Evolutionary conservation across 2,329 filamentous ascomycete genomes (phyloP), one percentile per base, ranked within the genome.

Genomic region (Ceratocystis colombiana): DNA sequence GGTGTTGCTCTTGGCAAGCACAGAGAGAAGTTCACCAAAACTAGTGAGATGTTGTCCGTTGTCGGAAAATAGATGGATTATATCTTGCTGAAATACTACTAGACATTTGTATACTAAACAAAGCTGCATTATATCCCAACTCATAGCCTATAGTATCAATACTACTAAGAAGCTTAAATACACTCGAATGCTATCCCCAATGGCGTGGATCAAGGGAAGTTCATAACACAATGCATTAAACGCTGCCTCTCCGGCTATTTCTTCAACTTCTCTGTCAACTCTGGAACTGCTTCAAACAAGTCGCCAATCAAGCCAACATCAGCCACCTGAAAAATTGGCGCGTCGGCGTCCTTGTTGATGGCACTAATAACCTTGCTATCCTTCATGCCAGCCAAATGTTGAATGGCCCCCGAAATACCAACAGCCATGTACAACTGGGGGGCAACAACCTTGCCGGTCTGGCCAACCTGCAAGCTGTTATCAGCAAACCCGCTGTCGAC

Each of bases 361-460:
- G 90, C 90, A 25, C 93, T 94, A 78, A 99, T 99, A 68, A 99
- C 94, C 80, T 99, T 99, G 80, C 91, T 96, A 75, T 99, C 94
- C 83, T 99, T 99, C 94, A 99, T 99, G 74, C 94, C 94, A 41
- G 94, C 94, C 77, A 99, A 77, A 80, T 99, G 94, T 79, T 99
- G 94, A 71, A 99, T 99, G 25, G 94, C 94, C 65, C 94, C 94
- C 7, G 90, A 96, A 72, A 99, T 97, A 73, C 94, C 94, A 12
- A 93, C 92, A 65, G 91, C 95, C 71, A 99, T 82, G 75, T 99
- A 99, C 68, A 99, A 80, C 76, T 99, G 88, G 68, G 94, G 94
- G 61, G 94, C 94, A 65, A 99, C 93, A 69, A 97, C 96, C 84
- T 99, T 99, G 73, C 94, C 94, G 15, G 94, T 99, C 81, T 99